phyloP scores from a whole-genome alignment of 345 rosid genomes.

The Eutrema heterophyllum region DNA sequence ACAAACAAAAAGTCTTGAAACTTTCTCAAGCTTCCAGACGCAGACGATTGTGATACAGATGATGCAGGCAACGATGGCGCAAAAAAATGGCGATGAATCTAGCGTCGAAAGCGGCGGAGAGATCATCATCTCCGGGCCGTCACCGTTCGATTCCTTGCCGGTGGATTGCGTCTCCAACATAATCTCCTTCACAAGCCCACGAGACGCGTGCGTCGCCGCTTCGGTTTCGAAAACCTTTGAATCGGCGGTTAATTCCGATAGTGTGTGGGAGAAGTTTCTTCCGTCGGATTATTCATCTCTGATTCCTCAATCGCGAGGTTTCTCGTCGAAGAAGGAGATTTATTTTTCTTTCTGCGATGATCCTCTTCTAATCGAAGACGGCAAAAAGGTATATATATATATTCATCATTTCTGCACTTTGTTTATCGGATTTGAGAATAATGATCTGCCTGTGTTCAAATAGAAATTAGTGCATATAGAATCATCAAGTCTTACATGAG shows the following conservation, averaged over 20 bases:
- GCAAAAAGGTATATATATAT: neutral
- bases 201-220: conserved; percentile 35
- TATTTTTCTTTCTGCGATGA: conserved; percentile 38
- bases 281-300: conserved; percentile 34
- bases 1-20: too few relatives aligned
- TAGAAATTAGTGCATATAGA: too few relatives aligned
- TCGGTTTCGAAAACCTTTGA: conserved; percentile 34
- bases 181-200: conserved; percentile 38
- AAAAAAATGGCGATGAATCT: neutral
- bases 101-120: too few relatives aligned
- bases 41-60: too few relatives aligned
- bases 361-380: neutral
- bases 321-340: conserved; percentile 39
- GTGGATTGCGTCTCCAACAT: conserved; percentile 31
- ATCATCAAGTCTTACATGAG: too few relatives aligned
- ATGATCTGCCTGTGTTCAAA: too few relatives aligned
- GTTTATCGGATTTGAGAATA: too few relatives aligned
- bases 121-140: too few relatives aligned
- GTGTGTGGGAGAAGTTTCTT: conserved; percentile 45
- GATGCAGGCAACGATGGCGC: too few relatives aligned
- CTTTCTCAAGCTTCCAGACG: too few relatives aligned
- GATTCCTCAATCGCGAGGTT: neutral
- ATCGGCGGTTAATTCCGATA: conserved; percentile 37
- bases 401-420: neutral
- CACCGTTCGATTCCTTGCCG: neutral